phyloP scores from a whole-genome alignment of 257 asterid genomes.

The Solanum chiquidenum region DNA sequence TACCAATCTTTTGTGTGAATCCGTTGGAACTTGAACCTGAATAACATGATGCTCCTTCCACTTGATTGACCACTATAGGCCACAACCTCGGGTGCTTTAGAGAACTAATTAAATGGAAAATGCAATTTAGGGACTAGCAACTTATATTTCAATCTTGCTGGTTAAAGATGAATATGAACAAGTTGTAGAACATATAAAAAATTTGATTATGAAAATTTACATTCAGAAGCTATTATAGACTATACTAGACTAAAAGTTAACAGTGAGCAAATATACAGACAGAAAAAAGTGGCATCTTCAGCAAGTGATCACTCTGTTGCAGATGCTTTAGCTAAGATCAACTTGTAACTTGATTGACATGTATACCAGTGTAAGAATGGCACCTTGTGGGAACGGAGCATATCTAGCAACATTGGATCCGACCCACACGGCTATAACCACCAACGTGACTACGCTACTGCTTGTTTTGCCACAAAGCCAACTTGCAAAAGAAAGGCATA shows the following conservation, averaged over 20 bases:
- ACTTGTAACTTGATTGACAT: conserved; percentile 75
- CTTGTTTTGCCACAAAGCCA: conserved; percentile 84
- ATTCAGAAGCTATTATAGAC: background rate
- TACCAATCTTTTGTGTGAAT: background rate
- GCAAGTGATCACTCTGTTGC: background rate
- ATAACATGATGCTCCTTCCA: background rate
- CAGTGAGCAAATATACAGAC: background rate
- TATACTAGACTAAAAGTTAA: background rate
- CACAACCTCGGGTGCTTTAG: background rate
- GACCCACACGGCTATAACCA: conserved; percentile 67
- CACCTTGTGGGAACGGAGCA: conserved; percentile 83
- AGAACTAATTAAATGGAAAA: background rate
- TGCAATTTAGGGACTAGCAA: background rate
- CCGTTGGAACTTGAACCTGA: background rate
- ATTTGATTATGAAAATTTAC: background rate
- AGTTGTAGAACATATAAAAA: background rate
- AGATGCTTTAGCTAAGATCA: conserved; percentile 36
- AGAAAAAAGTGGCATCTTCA: background rate
- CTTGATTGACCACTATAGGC: background rate
- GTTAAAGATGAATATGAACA: background rate
- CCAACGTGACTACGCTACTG: conserved; percentile 59
- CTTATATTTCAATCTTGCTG: background rate
- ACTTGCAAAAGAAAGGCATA: conserved; percentile 59
- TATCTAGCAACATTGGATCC: conserved; percentile 60
- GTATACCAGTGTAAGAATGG: conserved; percentile 67